These are phyloP conservation scores for Jacaranda mimosifolia DNA, from an alignment of 257 asterid species.

Conservation along the genomic window DNA sequence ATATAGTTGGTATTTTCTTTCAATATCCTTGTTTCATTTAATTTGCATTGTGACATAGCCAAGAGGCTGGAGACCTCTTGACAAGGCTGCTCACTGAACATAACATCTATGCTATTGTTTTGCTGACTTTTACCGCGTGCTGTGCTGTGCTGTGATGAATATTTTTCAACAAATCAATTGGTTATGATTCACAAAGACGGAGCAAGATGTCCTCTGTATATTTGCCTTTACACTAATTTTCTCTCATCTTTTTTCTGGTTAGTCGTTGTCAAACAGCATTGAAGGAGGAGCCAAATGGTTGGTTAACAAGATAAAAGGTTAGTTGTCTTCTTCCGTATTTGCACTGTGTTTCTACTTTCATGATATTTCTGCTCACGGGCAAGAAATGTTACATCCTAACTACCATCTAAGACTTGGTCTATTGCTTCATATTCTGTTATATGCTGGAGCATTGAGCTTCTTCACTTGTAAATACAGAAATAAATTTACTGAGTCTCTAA, in stretches of 20 bases:
- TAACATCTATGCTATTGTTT: no score
- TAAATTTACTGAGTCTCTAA: no score
- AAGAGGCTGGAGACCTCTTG: no score
- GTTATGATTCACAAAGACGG: neutral
- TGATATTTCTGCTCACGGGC: neutral
- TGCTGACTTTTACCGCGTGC: neutral
- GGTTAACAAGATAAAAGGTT: conserved; percentile 71
- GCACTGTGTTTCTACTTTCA: neutral
- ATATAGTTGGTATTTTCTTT: neutral
- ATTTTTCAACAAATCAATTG: neutral
- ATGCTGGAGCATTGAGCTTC: no score
- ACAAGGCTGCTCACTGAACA: no score
- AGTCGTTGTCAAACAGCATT: conserved; percentile 60
- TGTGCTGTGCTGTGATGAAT: neutral
- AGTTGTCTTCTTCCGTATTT: conserved; percentile 11
- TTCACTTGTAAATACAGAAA: no score
- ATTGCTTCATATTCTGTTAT: no score
- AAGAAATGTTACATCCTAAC: neutral
- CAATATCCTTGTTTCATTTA: neutral
- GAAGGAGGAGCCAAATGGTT: conserved; percentile 77
- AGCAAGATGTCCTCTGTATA: neutral
- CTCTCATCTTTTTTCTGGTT: neutral
- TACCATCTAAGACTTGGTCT: neutral
- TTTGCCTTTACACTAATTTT: conserved; percentile 11
- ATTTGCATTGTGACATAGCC: neutral